phyloP scores from a whole-genome alignment of 108 stramenopile genomes.

The Bacterosira constricta region DNA sequence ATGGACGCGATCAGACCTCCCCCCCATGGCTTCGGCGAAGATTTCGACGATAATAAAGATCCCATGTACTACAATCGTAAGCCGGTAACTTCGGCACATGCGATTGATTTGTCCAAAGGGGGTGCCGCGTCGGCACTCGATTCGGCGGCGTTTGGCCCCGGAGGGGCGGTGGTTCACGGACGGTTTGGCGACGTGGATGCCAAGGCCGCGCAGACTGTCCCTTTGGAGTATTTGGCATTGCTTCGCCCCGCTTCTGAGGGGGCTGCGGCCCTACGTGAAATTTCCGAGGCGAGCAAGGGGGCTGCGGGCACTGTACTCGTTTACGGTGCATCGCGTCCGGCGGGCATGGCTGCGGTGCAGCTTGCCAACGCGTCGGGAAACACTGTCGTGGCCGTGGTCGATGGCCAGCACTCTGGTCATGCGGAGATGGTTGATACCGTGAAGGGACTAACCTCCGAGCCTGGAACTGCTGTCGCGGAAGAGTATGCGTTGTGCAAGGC shows the following conservation, averaged over 20 bases:
- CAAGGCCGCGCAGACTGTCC: slow-evolving; percentile 55
- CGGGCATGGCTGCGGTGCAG: slow-evolving; percentile 72
- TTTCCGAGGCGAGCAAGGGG: slow-evolving; percentile 13
- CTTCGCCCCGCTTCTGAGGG: slow-evolving; percentile 84
- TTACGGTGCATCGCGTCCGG: slow-evolving; percentile 77
- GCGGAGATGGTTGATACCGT: slow-evolving; percentile 76
- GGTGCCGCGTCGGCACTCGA: slow-evolving; percentile 57
- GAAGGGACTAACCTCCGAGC: slow-evolving; percentile 76
- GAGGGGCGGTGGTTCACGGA: slow-evolving; percentile 75
- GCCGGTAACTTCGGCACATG: slow-evolving; percentile 83
- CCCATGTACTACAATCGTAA: slow-evolving; percentile 56
- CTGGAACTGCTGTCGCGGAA: slow-evolving; percentile 80
- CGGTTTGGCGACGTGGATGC: slow-evolving; percentile 65
- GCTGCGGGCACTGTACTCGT: slow-evolving; percentile 72
- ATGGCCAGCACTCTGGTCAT: slow-evolving; percentile 74
- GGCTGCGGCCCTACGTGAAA: slow-evolving; percentile 68
- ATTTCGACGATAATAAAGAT: slow-evolving; percentile 24
- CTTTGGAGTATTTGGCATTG: slow-evolving; percentile 83
- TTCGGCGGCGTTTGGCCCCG: slow-evolving; percentile 69
- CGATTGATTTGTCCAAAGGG: slow-evolving; percentile 54
- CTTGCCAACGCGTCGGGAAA: slow-evolving; percentile 59
- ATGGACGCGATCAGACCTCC: slow-evolving; percentile 38
- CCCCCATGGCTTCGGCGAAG: slow-evolving; percentile 28
- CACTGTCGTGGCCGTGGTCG: slow-evolving; percentile 85
- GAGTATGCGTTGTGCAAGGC: slow-evolving; percentile 81